A percentile compares a stretch with the other conserved stretches of the same genome.
phyloP scores from a whole-genome alignment of 2,329 filamentous ascomycete species.

The Diaporthe citri region DNA sequence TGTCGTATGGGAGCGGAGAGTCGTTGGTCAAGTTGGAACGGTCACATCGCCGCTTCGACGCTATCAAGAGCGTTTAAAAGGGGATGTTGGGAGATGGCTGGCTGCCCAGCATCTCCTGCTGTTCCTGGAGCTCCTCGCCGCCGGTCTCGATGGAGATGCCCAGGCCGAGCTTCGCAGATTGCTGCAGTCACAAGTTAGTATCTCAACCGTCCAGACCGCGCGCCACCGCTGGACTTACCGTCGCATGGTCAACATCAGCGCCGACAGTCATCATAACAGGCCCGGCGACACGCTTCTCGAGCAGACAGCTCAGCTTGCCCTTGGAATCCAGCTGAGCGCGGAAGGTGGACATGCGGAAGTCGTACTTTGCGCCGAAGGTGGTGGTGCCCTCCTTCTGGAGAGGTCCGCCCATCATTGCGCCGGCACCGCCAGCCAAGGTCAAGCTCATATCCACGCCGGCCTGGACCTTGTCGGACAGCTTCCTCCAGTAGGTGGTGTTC shows the following conservation, averaged over 20 bases:
- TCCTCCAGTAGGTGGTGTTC: slow-evolving; percentile 94
- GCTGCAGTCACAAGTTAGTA: slow-evolving; percentile 66
- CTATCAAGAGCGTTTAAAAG: slow-evolving; percentile 62
- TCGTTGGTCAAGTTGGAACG: slow-evolving; percentile 34
- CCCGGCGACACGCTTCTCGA: slow-evolving; percentile 96
- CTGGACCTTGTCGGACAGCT: slow-evolving; percentile 93
- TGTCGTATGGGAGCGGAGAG: slow-evolving; percentile 45
- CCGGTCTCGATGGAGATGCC: slow-evolving; percentile 92
- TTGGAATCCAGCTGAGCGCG: slow-evolving; percentile 95
- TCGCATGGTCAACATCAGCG: slow-evolving; percentile 94
- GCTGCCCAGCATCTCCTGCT: slow-evolving; percentile 74
- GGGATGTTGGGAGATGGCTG: slow-evolving; percentile 72
- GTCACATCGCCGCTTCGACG: background rate
- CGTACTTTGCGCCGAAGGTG: slow-evolving; percentile 95
- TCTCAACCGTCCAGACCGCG: background rate
- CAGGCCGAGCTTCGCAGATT: slow-evolving; percentile 93
- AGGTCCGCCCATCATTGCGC: slow-evolving; percentile 80
- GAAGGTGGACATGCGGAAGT: slow-evolving; percentile 96
- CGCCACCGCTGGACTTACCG: slow-evolving; percentile 71
- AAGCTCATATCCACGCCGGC: slow-evolving; percentile 95
- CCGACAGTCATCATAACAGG: slow-evolving; percentile 95
- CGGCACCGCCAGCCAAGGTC: slow-evolving; percentile 76
- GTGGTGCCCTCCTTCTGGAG: slow-evolving; percentile 89
- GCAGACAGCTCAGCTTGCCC: slow-evolving; percentile 90
- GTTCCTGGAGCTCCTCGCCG: slow-evolving; percentile 87